Conservation (phyloP, 116 monocot species). For the Posidonia oceanica region DNA sequence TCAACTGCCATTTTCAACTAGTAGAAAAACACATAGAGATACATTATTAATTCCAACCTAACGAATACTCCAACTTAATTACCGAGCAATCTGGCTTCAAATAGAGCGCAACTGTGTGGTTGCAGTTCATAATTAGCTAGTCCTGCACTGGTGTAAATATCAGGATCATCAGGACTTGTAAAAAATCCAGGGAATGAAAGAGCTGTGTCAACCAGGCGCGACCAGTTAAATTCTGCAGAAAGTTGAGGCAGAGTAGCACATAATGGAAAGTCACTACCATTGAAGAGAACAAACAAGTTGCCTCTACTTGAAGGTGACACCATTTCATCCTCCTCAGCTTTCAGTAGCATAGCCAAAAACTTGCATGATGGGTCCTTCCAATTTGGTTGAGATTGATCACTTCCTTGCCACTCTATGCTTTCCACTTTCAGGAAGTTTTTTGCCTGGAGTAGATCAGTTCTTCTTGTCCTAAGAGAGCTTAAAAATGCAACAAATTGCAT, state of each 20-base stretch:
- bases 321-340: conserved; percentile 25
- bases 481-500: conserved; percentile 58
- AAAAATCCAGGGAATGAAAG: conserved; percentile 70
- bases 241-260: conserved; percentile 36
- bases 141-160: conserved; percentile 16
- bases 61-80: too few species aligned
- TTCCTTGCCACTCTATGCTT: conserved; percentile 70
- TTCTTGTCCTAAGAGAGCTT: conserved; percentile 39
- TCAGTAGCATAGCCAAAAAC: conserved; percentile 62
- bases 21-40: background rate
- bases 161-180: conserved; percentile 17
- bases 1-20: too few species aligned
- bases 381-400: conserved; percentile 44
- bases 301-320: conserved; percentile 18
- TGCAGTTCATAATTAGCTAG: conserved; percentile 44
- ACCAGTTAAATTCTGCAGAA: conserved; percentile 37
- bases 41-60: too few species aligned
- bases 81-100: conserved; percentile 38
- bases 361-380: conserved; percentile 71
- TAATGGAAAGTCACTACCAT: conserved; percentile 28
- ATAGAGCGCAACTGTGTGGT: conserved; percentile 63
- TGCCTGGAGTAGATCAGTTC: conserved; percentile 64
- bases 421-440: conserved; percentile 46
- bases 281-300: conserved; percentile 58
- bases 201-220: conserved; percentile 61